Evolutionary conservation across 2,329 filamentous ascomycete species (phyloP), one percentile per base, ranked within the genome.

Genomic region (Colletotrichum somersetense): DNA sequence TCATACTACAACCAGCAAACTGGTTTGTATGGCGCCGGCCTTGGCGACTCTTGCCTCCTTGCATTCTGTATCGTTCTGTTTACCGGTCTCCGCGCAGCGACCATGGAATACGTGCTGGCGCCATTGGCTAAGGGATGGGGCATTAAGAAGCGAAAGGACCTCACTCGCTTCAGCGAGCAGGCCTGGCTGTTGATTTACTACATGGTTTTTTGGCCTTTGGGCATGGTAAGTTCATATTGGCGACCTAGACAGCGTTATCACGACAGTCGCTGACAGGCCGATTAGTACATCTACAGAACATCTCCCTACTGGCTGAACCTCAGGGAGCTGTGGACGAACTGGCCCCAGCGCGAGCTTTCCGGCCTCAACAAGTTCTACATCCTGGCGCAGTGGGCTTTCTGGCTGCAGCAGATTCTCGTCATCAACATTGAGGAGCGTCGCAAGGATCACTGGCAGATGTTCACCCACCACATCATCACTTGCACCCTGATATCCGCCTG

Each of bases 401-500:
- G 94, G 92, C 82, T 98, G 59, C 96, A 98, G 83, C 95, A 97
- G 83, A 93, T 98, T 75, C 86, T 98, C 42, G 94, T 98, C 70
- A 94, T 98, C 80, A 92, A 98, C 82, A 95, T 98, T 72, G 96
- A 99, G 83, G 93, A 97, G 83, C 91, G 93, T 75, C 90, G 96
- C 78, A 98, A 98, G 84, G 96, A 99, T 78, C 92, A 98, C 82
- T 93, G 91, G 85, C 96, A 98, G 82, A 98, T 98, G 96, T 91
- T 98, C 76, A 92, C 91, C 23, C 96, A 98, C 81, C 96, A 99
- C 83, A 89, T 98, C 79, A 91, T 98, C 80, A 99, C 96, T 26
- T 93, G 91, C 78, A 85, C 87, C 6, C 89, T 99, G 56, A 91
- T 99, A 75, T 91, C 91, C 69, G 88, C 91, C 42, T 96, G 93